Base-by-base conservation (phyloP, 177 flowering plant genomes). In the Telopea speciosissima region DNA sequence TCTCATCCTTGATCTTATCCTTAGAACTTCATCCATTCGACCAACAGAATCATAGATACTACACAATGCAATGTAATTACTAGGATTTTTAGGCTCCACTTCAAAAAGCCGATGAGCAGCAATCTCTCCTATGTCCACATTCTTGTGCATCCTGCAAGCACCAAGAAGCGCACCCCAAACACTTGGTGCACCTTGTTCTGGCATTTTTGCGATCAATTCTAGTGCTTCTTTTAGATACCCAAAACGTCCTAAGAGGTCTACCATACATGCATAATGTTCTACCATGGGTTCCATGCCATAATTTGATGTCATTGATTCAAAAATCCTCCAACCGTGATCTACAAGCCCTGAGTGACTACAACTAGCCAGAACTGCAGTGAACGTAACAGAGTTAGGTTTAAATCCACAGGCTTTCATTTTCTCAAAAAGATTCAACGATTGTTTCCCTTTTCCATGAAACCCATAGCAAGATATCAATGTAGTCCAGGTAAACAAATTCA, bases 111-210 rank as follows among this genome's bases (percentile, higher is more conserved):
- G 75, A 74, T 59, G n/a, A 24, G 89, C 90, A 45, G 89, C 87
- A 66, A 82, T 70, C 79, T 86, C 88, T 59, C 88, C 92, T 25
- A 85, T 77, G 70, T 80, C 82, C 44, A 82, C 79, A 72, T 87
- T 87, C 70, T 78, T 85, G 69, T 83, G 82, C 66, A 78, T 80
- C 73, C 76, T 60, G 73, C 84, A 86, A 49, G 84, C 83, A 67
- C 84, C 80, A 33, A 88, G 84, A 52, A 88, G 72, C 40, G 91
- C 89, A 77, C 91, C 90, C 91, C 91, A 88, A 66, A 84, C 77
- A 73, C 86, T 82, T 11, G 84, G 81, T 16, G 81, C 24, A 25
- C 78, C 73, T 31, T 28, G 76, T 59, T 71, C 28, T 31, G 77
- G 79, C 81, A 79, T 75, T 16, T 60, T 73, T 40, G 76, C 65